phyloP scores from a whole-genome alignment of 2,329 filamentous ascomycete genomes.

The Chrysosphaeria jannelii region DNA sequence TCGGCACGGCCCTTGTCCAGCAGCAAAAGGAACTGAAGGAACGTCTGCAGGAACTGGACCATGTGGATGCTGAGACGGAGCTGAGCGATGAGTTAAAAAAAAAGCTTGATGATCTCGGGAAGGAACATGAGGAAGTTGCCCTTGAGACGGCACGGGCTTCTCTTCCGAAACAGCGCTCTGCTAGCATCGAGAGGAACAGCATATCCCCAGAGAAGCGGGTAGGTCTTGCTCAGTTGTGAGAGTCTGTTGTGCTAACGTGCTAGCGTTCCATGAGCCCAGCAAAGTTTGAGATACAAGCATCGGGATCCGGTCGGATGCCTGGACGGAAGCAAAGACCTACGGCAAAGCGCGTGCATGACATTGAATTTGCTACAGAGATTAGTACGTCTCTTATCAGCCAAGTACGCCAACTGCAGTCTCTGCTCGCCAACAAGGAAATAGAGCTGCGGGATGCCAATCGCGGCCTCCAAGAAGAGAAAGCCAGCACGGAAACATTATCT shows the following conservation, averaged over 20 bases:
- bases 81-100: conserved; percentile 57
- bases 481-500: conserved; percentile 50
- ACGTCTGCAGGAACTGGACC: conserved; percentile 58
- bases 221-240: no score
- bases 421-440: conserved; percentile 70
- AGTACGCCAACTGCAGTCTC: conserved; percentile 62
- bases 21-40: conserved; percentile 65
- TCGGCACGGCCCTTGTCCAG: conserved; percentile 64
- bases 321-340: no score
- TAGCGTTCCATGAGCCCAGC: conserved; percentile 41
- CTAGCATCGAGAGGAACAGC: conserved; percentile 32
- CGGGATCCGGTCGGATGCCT: no score
- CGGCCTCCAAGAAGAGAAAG: conserved; percentile 58
- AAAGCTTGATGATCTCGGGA: conserved; percentile 65
- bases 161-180: conserved; percentile 53
- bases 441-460: conserved; percentile 42
- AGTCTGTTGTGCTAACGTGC: no score
- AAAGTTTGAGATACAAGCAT: conserved; percentile 60
- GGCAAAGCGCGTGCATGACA: conserved; percentile 67
- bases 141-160: conserved; percentile 72
- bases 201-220: no score
- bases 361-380: conserved; percentile 95
- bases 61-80: conserved; percentile 43
- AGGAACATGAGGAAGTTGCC: conserved; percentile 82
- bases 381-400: conserved; percentile 85